Evolutionary conservation across 257 asterid species (phyloP).

Genomic region (Salvia miltiorrhiza): DNA sequence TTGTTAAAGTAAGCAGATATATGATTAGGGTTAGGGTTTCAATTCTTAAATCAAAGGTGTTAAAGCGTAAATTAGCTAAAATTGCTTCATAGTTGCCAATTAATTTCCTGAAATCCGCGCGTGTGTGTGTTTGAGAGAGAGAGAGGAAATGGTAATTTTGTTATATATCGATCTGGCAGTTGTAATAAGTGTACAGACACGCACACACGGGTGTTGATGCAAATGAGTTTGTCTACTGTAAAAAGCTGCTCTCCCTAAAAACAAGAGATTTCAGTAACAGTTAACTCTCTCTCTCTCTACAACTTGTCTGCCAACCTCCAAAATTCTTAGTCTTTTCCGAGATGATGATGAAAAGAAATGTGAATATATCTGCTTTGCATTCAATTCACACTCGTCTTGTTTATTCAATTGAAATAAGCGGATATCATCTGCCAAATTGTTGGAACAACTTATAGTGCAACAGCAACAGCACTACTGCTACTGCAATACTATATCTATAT

Average conservation of each 20-base stretch:
- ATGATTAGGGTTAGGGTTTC: slow-evolving; percentile 1
- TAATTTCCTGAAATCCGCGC: background rate
- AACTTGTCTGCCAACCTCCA: slow-evolving; percentile 14
- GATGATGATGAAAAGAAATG: background rate
- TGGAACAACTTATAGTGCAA: slow-evolving; percentile 21
- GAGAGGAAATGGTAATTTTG: background rate
- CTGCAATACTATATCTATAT: too few species aligned
- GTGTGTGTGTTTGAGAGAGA: background rate
- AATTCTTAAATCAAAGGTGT: too few species aligned
- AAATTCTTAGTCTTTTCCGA: slow-evolving; percentile 11
- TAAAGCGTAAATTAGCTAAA: background rate
- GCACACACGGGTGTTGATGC: slow-evolving; percentile 23
- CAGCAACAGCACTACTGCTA: background rate
- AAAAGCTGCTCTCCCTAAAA: slow-evolving; percentile 18
- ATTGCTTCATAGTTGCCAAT: background rate
- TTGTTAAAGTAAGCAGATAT: too few species aligned
- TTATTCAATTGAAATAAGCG: background rate
- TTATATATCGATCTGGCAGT: background rate
- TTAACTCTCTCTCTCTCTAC: background rate
- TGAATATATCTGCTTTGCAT: slow-evolving; percentile 19
- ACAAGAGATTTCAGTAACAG: too few species aligned
- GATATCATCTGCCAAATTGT: slow-evolving; percentile 5
- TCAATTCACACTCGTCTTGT: too few species aligned
- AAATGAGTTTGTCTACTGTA: background rate
- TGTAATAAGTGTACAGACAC: background rate